phyloP scores from a whole-genome alignment of 2,329 filamentous ascomycete species.

The Diplodia scrobiculata region DNA sequence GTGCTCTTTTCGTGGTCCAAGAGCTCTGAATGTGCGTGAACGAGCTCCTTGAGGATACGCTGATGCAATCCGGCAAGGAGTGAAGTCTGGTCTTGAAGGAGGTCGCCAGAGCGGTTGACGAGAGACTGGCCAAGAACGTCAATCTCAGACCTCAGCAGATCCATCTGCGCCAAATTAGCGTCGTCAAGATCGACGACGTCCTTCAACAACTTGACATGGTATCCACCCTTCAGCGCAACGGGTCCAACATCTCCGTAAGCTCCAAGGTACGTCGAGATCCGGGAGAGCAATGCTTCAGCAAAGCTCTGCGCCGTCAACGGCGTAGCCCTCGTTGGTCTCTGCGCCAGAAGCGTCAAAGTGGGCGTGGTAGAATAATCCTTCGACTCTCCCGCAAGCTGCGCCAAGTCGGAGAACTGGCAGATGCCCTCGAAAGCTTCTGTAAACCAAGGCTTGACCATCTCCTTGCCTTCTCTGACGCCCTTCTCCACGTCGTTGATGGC shows the following conservation, averaged over 20 bases:
- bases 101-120: constrained; percentile 39
- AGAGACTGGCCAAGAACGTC: constrained; percentile 44
- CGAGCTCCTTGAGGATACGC: constrained; percentile 34
- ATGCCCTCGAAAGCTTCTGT: constrained; percentile 44
- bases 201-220: constrained; percentile 18
- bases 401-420: constrained; percentile 43
- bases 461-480: constrained; percentile 37
- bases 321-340: constrained; percentile 40
- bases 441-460: constrained; percentile 40
- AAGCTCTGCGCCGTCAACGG: not conserved
- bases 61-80: constrained; percentile 39
- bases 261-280: constrained; percentile 16
- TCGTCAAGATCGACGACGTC: constrained; percentile 34
- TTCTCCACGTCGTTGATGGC: constrained; percentile 41
- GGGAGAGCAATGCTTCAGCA: not conserved
- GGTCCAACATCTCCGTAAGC: not conserved
- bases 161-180: constrained; percentile 46
- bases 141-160: constrained; percentile 48
- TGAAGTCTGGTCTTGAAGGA: constrained; percentile 40
- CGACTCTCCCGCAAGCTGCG: constrained; percentile 8
- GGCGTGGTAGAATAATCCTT: not conserved
- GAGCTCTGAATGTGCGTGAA: constrained; percentile 33
- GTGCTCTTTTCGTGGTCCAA: not conserved
- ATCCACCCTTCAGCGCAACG: constrained; percentile 14
- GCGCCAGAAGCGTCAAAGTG: constrained; percentile 40